phyloP scores from a whole-genome alignment of 2,329 filamentous ascomycete genomes.

The Clonostachys rosea region DNA sequence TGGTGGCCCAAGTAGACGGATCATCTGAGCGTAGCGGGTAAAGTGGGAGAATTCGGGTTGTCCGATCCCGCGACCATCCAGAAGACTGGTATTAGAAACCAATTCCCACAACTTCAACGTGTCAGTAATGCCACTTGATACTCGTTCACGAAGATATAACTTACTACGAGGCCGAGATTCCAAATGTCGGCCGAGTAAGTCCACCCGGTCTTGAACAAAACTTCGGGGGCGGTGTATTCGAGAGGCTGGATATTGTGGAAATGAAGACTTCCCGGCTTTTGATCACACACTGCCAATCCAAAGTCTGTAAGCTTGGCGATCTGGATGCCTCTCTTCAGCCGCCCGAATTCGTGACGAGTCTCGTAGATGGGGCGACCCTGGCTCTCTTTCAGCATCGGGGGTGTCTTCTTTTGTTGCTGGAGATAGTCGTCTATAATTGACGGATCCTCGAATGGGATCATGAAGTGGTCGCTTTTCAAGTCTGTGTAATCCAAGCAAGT shows the following conservation, averaged over 20 bases:
- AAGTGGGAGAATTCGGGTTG: too few relatives aligned
- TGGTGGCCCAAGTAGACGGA: slow-evolving; percentile 17
- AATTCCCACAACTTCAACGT: slow-evolving; percentile 15
- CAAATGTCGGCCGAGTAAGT: slow-evolving; percentile 20
- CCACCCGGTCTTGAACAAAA: slow-evolving; percentile 19
- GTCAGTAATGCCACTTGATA: slow-evolving; percentile 3
- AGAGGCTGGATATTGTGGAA: slow-evolving; percentile 18
- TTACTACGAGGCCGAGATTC: slow-evolving; percentile 20
- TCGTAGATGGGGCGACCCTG: slow-evolving; percentile 13
- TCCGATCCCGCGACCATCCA: slow-evolving; percentile 7
- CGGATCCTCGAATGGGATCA: slow-evolving; percentile 15
- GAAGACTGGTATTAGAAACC: slow-evolving; percentile 16
- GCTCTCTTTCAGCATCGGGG: slow-evolving; percentile 12
- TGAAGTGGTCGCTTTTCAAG: slow-evolving; percentile 15
- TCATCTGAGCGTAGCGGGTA: slow-evolving; percentile 17
- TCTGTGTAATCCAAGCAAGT: slow-evolving; percentile 9
- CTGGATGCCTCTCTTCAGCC: slow-evolving; percentile 13
- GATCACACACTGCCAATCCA: slow-evolving; percentile 15
- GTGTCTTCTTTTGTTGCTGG: slow-evolving; percentile 12
- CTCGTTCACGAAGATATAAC: background rate
- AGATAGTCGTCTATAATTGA: slow-evolving; percentile 13
- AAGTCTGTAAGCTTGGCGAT: slow-evolving; percentile 13
- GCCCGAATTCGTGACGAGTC: slow-evolving; percentile 13
- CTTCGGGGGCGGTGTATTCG: slow-evolving; percentile 21
- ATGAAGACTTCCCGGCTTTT: slow-evolving; percentile 11